Percentiles rank a stretch among this genome's conserved stretches.
Conservation (phyloP, 192 early-diverging fungal species). For the Jimgerdemannia lactiflua region DNA sequence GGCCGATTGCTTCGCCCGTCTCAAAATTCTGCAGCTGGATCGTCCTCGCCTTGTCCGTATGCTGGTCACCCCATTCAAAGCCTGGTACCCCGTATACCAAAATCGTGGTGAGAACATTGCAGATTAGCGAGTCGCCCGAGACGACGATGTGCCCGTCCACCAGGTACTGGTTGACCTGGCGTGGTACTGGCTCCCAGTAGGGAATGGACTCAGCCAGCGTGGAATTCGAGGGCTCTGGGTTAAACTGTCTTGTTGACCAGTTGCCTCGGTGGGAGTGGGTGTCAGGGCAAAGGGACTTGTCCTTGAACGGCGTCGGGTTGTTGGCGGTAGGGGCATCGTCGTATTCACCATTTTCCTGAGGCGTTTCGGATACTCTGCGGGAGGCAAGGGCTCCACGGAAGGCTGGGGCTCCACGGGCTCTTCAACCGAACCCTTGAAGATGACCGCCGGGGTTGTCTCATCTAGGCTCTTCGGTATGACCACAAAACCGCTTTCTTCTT, state of each 20-base stretch:
- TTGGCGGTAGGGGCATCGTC: not conserved
- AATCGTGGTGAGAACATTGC: not conserved
- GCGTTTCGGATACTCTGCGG: not conserved
- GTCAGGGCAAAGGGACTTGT: not conserved
- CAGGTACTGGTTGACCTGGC: not conserved
- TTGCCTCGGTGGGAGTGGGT: not conserved
- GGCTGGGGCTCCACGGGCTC: no score
- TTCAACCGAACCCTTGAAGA: no score
- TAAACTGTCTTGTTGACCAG: not conserved
- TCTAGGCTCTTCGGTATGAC: not conserved
- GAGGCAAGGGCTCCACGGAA: not conserved
- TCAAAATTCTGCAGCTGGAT: not conserved
- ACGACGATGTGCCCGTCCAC: not conserved
- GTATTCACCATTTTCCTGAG: not conserved
- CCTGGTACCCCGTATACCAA: not conserved
- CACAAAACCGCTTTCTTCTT: not conserved
- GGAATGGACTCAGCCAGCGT: not conserved
- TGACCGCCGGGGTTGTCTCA: no score
- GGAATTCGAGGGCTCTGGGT: not conserved
- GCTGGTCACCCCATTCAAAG: not conserved
- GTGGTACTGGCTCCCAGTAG: slow-evolving; percentile 2
- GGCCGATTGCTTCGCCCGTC: not conserved
- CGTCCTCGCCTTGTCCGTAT: not conserved
- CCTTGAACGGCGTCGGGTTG: not conserved
- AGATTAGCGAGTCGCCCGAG: not conserved